Percentiles rank a stretch among this genome's conserved stretches.
phyloP scores from a whole-genome alignment of 305 asterid species.

The Rubia peregrina region DNA sequence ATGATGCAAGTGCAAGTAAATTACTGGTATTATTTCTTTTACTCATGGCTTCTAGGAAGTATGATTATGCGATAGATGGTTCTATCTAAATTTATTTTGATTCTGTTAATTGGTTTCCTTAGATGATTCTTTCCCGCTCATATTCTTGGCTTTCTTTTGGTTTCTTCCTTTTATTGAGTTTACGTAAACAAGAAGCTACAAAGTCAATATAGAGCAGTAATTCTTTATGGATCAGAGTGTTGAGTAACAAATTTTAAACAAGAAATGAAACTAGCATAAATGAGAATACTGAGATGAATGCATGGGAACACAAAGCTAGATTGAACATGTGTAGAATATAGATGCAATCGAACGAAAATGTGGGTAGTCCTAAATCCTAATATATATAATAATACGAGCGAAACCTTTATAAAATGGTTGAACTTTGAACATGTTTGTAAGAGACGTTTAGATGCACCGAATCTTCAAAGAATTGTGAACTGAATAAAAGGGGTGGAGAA shows the following conservation, averaged over 20 bases:
- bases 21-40: conserved; percentile 51
- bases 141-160: not conserved
- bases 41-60: conserved; percentile 6
- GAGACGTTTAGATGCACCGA: not conserved
- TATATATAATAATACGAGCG: not conserved
- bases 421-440: not conserved
- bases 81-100: not conserved
- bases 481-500: not conserved
- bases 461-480: not conserved
- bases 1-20: conserved; percentile 52
- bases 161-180: not conserved
- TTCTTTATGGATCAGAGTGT: not conserved
- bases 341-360: not conserved
- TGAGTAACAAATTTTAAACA: not conserved
- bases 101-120: not conserved
- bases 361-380: not conserved
- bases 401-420: not conserved
- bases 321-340: not conserved
- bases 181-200: not conserved
- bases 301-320: not conserved
- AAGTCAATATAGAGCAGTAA: not conserved
- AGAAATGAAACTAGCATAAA: not conserved
- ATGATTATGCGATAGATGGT: not conserved
- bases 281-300: not conserved
- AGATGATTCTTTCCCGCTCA: not conserved